Evolutionary conservation across 2,329 filamentous ascomycete species (phyloP).

Genomic region (Fusarium ambrosium): DNA sequence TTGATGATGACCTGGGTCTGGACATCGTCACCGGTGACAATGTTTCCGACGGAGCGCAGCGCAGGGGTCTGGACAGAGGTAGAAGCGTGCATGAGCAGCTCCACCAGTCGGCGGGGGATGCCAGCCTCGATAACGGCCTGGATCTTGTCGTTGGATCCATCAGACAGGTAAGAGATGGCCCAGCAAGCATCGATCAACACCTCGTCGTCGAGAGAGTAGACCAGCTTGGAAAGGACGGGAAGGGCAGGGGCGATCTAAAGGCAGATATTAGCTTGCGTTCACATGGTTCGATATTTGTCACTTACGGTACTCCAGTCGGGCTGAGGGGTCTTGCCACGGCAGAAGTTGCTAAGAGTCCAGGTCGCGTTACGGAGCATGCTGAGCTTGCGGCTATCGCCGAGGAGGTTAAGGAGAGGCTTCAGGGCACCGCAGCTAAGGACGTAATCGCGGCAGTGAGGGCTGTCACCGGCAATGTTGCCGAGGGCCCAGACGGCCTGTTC

Average conservation of each 20-base stretch:
- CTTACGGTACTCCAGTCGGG: conserved; percentile 96
- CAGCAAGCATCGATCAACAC: conserved; percentile 99
- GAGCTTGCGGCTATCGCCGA: conserved; percentile 97
- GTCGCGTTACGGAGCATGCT: conserved; percentile 99
- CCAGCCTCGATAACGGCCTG: conserved; percentile 99
- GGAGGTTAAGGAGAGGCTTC: conserved; percentile 87
- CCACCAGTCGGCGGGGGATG: conserved; percentile 94
- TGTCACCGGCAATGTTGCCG: conserved; percentile 98
- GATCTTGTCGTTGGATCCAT: conserved; percentile 99
- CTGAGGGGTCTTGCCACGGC: conserved; percentile 98
- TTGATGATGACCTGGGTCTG: conserved; percentile 99
- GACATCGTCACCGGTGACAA: conserved; percentile 97
- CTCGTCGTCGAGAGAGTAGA: conserved; percentile 98
- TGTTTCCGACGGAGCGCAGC: conserved; percentile 97
- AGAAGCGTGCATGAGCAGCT: conserved; percentile 97
- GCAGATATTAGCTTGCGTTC: conserved; percentile 14
- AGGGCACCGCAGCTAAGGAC: conserved; percentile 92
- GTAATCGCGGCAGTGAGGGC: conserved; percentile 96
- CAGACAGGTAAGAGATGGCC: conserved; percentile 98
- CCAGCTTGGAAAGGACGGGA: conserved; percentile 94
- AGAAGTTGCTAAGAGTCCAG: conserved; percentile 99
- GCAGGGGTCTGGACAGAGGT: conserved; percentile 98
- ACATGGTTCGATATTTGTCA: conserved; percentile 27
- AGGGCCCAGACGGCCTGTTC: conserved; percentile 99
- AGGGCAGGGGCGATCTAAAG: conserved; percentile 90